Evolutionary conservation across 257 asterid species (phyloP), one percentile per base, ranked within the genome.

Genomic region (Jacaranda copaia): DNA sequence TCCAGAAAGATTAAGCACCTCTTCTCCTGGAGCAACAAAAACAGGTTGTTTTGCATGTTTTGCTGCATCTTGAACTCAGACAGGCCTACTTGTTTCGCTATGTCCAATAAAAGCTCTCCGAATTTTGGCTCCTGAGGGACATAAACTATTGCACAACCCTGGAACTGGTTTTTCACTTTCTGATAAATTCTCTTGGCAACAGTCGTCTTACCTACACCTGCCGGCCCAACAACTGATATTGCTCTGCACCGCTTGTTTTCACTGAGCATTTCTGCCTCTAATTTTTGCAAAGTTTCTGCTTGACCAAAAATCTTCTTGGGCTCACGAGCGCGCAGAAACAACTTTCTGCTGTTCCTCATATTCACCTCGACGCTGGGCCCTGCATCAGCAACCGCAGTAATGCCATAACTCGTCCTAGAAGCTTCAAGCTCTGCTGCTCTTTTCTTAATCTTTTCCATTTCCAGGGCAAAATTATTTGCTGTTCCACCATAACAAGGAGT

Each of bases 11-110:
- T 58, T 25, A 58, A 0, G 4, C 2, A 20, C 40, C 6, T 58
- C 40, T 20, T 58, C 39, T 25, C 15, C 2, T 25, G 15, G 6
- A 58, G 65, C 12, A 58, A 58, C 65, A 25, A 58, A 58, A 3
- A 32, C 8, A 58, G 40, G 40, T 58, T 20, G 5, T 20, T 6
- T 20, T 20, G 40, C 65, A 58, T n/a, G 40, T 58, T 20, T 58
- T 58, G 3, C 65, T 20, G 20, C 15, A 58, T 58, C 7, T 25
- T 20, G 25, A 9, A 15, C 40, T 58, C 65, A 1, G 13, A 7
- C 8, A 58, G 65, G 40, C 40, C 65, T 8, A 58, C 65, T 58
- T 58, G 65, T 20, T 19, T 58, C 9, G 65, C 65, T 20, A 58
- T 58, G 39, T 58, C 65, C 0, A 8, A 20, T 58, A 58, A 58